Conservation (phyloP, 164 flowering plant genomes). For the Liriodendron chinense region DNA sequence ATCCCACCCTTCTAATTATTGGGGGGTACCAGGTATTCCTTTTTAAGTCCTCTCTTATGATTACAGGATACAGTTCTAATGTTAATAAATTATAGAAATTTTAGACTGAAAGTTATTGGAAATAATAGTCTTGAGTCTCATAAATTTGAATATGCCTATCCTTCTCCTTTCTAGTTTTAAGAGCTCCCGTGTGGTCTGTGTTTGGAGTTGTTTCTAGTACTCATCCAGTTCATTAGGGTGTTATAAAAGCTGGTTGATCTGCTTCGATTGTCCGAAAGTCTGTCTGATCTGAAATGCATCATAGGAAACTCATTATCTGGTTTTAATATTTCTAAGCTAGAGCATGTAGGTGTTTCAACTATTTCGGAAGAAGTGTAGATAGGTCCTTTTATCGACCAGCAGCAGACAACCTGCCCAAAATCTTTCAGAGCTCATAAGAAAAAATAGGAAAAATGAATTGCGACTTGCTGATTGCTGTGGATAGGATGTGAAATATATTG, state of each 20-base stretch:
- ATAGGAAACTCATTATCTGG: too few species aligned
- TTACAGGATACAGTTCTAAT: not conserved
- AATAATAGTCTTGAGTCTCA: not conserved
- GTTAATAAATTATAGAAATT: not conserved
- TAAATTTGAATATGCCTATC: too few species aligned
- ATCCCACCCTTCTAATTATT: conserved; percentile 68
- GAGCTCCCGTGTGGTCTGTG: not conserved
- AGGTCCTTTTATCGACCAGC: not conserved
- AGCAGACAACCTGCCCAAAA: not conserved
- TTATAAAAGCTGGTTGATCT: too few species aligned
- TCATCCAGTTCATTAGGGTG: not conserved
- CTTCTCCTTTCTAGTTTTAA: not conserved
- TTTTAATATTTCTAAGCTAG: too few species aligned
- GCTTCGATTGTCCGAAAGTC: too few species aligned
- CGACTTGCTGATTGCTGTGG: too few species aligned
- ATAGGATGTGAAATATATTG: not conserved
- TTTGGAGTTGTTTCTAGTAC: not conserved
- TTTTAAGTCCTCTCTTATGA: not conserved
- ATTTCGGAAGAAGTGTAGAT: not conserved
- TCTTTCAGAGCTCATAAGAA: not conserved
- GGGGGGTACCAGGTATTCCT: conserved; percentile 71
- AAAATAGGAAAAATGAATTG: too few species aligned
- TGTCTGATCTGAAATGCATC: too few species aligned
- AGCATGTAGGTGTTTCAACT: too few species aligned
- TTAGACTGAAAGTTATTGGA: not conserved